Base-by-base conservation (phyloP, 163 green algal species). In the Chloromonas sp. region DNA sequence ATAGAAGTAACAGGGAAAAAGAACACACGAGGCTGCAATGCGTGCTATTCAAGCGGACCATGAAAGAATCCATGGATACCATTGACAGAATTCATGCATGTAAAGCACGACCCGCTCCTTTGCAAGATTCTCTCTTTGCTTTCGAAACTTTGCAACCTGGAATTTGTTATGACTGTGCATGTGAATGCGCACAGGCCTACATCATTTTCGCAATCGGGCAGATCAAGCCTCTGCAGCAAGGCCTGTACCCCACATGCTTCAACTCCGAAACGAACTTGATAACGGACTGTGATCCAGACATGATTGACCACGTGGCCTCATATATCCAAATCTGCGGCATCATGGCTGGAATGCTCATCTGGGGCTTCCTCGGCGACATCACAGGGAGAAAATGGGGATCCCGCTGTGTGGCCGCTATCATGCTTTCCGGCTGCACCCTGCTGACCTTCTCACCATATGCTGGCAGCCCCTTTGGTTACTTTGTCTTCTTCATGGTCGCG, bases 371-470 rank as follows among this genome's bases (percentile, higher is more conserved):
- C 3, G 87, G 87, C 14, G 93, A 96, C 88, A 84, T 87, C 71
- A 91, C 94, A 14, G 93, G 93, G 14, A 88, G 93, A 60, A 95
- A 93, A 83, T 91, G 85, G 84, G 92, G 91, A 58, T 94, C 91
- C n/a, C 87, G 94, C 77, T 78, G 81, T 13, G 93, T 89, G 3
- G 90, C 92, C 3, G 77, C 36, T 14, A 90, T 93, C 84, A 95
- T 96, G 93, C 79, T 95, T 3, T 74, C 91, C 14, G 91, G 91
- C 87, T 82, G 91, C 82, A 81, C 89, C 57, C 87, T 95, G 84
- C 87, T 93, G 84, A 94, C 88, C 62, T 85, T 87, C 58, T 84
- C 81, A 0, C 82, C 85, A 60, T 86, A 60, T 59, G 79, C 79
- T 15, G 58, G 8, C 14, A 82, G 11, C 2, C 79, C 79, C 62